A percentile compares a stretch with the other conserved stretches of the same genome.
Conservation (phyloP, 2,329 filamentous ascomycete genomes). For the Ophiobolus disseminans region DNA sequence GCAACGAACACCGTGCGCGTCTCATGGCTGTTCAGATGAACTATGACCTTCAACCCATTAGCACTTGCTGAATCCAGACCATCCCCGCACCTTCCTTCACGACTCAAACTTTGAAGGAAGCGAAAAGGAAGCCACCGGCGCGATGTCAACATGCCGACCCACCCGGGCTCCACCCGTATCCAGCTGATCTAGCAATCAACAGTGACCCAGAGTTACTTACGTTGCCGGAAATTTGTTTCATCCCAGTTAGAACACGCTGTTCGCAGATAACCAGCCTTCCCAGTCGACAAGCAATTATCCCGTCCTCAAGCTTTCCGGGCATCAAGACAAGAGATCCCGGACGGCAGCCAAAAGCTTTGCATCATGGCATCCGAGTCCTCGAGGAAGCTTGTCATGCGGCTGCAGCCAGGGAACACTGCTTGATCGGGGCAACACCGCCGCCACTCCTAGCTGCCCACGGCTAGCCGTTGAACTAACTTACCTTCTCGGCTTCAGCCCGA, state of each 20-base stretch:
- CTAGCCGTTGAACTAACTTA: constrained; percentile 21
- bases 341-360: constrained; percentile 34
- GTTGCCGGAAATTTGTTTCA: constrained; percentile 2
- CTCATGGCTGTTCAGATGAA: background rate
- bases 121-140: constrained; percentile 5
- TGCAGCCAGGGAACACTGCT: constrained; percentile 16
- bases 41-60: background rate
- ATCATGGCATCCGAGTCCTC: constrained; percentile 16
- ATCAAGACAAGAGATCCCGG: constrained; percentile 27
- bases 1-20: background rate
- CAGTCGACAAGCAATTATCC: background rate
- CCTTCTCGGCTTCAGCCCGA: constrained; percentile 17
- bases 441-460: constrained; percentile 21
- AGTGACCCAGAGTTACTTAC: constrained; percentile 1
- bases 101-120: constrained; percentile 1
- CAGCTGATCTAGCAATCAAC: background rate
- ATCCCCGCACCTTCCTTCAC: constrained; percentile 2
- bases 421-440: constrained; percentile 20
- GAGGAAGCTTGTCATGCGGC: constrained; percentile 31
- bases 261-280: background rate
- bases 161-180: constrained; percentile 13
- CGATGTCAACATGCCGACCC: constrained; percentile 12
- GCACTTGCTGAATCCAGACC: constrained; percentile 7
- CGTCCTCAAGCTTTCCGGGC: constrained; percentile 4
- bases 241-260: background rate